phyloP scores from a whole-genome alignment of 257 asterid species.

The Scutellaria galericulata region DNA sequence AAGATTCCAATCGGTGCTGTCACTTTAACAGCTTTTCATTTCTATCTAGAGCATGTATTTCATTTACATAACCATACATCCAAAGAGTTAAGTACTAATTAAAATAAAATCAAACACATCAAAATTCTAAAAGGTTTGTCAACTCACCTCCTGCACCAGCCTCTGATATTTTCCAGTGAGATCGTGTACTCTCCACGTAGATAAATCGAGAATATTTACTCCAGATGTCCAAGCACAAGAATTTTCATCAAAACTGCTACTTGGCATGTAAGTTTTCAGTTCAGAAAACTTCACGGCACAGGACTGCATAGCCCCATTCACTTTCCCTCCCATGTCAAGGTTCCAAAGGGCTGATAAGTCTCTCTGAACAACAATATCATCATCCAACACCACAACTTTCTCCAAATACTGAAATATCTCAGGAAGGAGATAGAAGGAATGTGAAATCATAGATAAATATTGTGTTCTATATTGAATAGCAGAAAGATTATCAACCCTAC shows the following conservation, averaged over 20 bases:
- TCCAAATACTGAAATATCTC: slow-evolving; percentile 66
- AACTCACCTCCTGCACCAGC: slow-evolving; percentile 78
- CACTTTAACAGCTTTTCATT: slow-evolving; percentile 1
- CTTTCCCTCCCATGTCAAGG: slow-evolving; percentile 87
- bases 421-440: slow-evolving; percentile 89
- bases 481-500: slow-evolving; percentile 61
- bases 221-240: slow-evolving; percentile 97
- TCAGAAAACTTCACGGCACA: slow-evolving; percentile 72
- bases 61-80: slow-evolving; percentile 13
- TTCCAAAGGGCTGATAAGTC: slow-evolving; percentile 92
- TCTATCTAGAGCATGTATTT: slow-evolving; percentile 1
- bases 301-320: slow-evolving; percentile 75
- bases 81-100: slow-evolving; percentile 16
- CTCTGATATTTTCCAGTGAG: slow-evolving; percentile 65
- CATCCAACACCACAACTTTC: slow-evolving; percentile 87
- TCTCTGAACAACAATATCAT: slow-evolving; percentile 85
- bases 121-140: slow-evolving; percentile 18
- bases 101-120: slow-evolving; percentile 10
- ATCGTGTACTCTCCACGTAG: slow-evolving; percentile 73
- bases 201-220: slow-evolving; percentile 74
- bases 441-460: slow-evolving; percentile 79
- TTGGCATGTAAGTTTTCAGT: slow-evolving; percentile 58
- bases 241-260: slow-evolving; percentile 52
- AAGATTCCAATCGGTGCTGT: slow-evolving; percentile 28
- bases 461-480: slow-evolving; percentile 59